Evolutionary conservation across 371 early-diverging fungal species (phyloP).

Genomic region (Basidiobolus meristosporus): DNA sequence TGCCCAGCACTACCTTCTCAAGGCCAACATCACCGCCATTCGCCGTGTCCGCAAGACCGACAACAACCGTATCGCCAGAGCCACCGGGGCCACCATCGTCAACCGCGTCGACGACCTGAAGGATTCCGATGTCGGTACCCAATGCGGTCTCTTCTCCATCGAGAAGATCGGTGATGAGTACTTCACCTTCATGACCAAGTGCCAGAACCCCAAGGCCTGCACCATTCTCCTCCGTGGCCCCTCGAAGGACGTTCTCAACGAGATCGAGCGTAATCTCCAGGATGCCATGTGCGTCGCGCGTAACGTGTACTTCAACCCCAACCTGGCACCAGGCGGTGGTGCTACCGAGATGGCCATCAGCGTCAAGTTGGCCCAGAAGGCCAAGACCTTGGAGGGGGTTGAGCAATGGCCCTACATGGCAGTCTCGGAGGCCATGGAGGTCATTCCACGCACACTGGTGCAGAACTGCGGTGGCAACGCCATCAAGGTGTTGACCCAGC

Average conservation of each 20-base stretch:
- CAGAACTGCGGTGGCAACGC: conserved; percentile 98
- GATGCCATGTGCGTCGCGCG: conserved; percentile 99
- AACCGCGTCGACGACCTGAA: conserved; percentile 94
- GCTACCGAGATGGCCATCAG: conserved; percentile 99
- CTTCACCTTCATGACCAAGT: conserved; percentile 89
- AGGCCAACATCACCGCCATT: conserved; percentile 95
- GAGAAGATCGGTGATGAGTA: conserved; percentile 98
- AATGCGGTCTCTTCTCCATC: conserved; percentile 90
- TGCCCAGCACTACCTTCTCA: conserved; percentile 95
- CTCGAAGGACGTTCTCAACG: conserved; percentile 95
- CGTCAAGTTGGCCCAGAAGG: conserved; percentile 71
- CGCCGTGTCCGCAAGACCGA: conserved; percentile 98
- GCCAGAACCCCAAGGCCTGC: conserved; percentile 97
- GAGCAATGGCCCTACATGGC: conserved; percentile 93
- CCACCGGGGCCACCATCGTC: conserved; percentile 95
- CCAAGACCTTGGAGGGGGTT: conserved; percentile 77
- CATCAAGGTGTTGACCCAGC: conserved; percentile 80
- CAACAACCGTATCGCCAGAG: conserved; percentile 96
- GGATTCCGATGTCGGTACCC: conserved; percentile 87
- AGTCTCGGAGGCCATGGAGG: conserved; percentile 90
- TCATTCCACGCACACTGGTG: conserved; percentile 95
- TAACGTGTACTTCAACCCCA: conserved; percentile 90
- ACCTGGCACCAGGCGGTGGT: conserved; percentile 95
- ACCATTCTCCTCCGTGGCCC: conserved; percentile 97
- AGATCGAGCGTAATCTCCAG: conserved; percentile 98